Base-by-base conservation (phyloP, 768 basidiomycete genomes). In the Trametes maxima region DNA sequence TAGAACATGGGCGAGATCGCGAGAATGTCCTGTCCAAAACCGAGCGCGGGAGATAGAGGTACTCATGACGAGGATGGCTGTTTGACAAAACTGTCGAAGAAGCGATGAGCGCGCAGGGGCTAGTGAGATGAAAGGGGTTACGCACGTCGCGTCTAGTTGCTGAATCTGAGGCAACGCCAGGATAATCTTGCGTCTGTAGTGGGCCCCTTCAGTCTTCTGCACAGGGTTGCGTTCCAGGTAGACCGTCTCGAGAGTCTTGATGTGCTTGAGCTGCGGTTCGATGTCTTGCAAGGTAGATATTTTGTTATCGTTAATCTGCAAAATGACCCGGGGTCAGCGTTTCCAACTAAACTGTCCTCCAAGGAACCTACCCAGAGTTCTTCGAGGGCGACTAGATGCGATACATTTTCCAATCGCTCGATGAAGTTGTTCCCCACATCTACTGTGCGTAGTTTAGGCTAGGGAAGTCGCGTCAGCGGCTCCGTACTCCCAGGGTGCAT, bases 181-280 rank as follows among this genome's bases (percentile, higher is more conserved):
- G 72, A 91, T 93, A 55, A 98, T 81, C 77, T 97, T 99, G 54
- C 96, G 80, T 67, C 94, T 78, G 72, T 98, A 99, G 21, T 80
- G 83, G 2, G 82, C 78, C 73, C 84, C 88, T 68, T 98, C 92
- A 14, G 78, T 80, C 46, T 74, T 80, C 71, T 99, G 95, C 65
- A 94, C 90, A 2, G 97, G 97, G 70, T 99, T 99, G 5, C 85
- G 89, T 76, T 99, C 97, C 24, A 99, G 84, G 72, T 99, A 99
- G 7, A 99, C 80, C 1, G 97, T 99, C 70, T 88, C 81, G 13
- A 99, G 80, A 0, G 85, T 80, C 7, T 75, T 50, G 33, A 92
- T 78, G 13, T 81, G 76, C 59, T 77, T 76, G 1, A 96, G 81
- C 71, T 95, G 82, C 0, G 79, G 72, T 39, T 90, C 89, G 6